These are phyloP conservation scores for Sporothrix dimorphospora DNA, from an alignment of 2,329 filamentous ascomycete species.

Conservation along the genomic window DNA sequence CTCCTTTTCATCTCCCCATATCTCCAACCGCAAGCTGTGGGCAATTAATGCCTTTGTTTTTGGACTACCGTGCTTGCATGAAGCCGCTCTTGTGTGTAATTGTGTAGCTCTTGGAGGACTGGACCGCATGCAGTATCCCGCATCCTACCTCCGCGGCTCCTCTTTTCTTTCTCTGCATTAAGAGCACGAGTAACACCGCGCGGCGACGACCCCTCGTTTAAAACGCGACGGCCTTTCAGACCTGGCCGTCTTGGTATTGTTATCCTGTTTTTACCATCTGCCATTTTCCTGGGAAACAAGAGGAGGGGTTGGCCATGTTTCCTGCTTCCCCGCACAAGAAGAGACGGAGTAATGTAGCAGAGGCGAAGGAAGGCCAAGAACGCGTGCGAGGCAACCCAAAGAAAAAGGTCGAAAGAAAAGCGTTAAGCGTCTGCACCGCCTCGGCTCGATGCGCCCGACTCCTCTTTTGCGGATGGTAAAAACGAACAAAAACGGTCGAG, in stretches of 20 bases:
- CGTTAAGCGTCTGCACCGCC: background rate
- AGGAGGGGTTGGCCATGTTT: background rate
- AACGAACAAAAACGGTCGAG: background rate
- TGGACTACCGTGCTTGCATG: constrained; percentile 1
- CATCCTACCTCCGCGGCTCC: background rate
- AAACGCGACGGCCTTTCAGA: too few species aligned
- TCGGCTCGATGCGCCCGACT: constrained; percentile 22
- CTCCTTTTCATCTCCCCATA: background rate
- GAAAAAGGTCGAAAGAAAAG: background rate
- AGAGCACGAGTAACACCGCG: background rate
- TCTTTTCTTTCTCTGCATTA: background rate
- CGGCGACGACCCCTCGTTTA: background rate
- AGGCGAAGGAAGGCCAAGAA: background rate
- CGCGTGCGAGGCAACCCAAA: background rate
- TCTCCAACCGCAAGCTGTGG: background rate
- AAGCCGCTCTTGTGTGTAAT: background rate
- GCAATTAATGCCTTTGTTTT: background rate
- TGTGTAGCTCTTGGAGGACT: background rate
- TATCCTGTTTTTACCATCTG: background rate
- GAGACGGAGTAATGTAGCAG: background rate
- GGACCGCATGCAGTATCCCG: constrained; percentile 4
- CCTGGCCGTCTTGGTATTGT: background rate
- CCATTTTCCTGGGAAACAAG: background rate
- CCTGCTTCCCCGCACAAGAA: background rate
- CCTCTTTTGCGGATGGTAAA: background rate